Evolutionary conservation across 139 green algal genomes (phyloP).

Genomic region (Dunaliella primolecta): DNA sequence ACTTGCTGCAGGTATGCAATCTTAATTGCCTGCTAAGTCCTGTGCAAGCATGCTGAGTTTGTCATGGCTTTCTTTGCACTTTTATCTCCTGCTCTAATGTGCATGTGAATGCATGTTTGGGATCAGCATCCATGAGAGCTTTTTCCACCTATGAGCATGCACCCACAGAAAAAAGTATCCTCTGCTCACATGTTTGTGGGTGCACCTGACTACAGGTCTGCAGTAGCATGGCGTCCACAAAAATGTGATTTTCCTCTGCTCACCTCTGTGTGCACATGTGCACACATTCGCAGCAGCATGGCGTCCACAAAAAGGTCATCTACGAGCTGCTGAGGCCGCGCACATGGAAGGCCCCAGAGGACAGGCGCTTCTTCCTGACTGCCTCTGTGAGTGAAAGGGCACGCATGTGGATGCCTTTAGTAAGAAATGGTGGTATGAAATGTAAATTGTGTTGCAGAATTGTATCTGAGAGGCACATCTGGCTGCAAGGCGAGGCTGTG

Average conservation of each 20-base stretch:
- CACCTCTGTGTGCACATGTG: neutral
- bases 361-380: constrained; percentile 54
- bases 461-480: neutral
- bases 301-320: constrained; percentile 87
- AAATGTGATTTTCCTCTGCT: constrained; percentile 12
- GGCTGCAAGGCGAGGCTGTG: neutral
- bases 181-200: too few species aligned
- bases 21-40: too few species aligned
- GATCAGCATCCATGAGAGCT: too few species aligned
- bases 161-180: too few species aligned
- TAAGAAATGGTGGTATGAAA: neutral
- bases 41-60: too few species aligned
- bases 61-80: too few species aligned
- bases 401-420: neutral
- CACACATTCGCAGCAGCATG: constrained; percentile 29
- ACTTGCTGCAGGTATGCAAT: too few species aligned
- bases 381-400: constrained; percentile 8
- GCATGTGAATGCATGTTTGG: too few species aligned
- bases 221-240: neutral
- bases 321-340: constrained; percentile 80
- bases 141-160: too few species aligned
- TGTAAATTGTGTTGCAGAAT: neutral
- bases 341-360: constrained; percentile 76
- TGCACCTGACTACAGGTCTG: too few species aligned
- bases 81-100: too few species aligned